These are phyloP conservation scores for Nitzschia inconspicua DNA, from an alignment of 108 stramenopile species.

Conservation along the genomic window DNA sequence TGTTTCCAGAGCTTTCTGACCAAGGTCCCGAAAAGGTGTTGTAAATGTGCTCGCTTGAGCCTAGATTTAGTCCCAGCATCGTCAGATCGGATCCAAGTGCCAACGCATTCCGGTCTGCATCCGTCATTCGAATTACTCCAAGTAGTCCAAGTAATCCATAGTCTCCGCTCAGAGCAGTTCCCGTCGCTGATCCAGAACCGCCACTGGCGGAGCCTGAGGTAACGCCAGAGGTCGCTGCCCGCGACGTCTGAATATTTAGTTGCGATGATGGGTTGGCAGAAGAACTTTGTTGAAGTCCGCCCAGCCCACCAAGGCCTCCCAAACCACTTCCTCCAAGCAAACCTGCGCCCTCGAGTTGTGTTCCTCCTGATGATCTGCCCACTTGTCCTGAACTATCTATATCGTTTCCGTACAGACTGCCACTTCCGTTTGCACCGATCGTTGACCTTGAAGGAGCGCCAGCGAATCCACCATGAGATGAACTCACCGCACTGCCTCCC, in stretches of 20 bases:
- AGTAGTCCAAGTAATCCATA: constrained; percentile 93
- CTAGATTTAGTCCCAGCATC: constrained; percentile 92
- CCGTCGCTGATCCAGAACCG: constrained; percentile 40
- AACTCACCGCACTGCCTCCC: constrained; percentile 16
- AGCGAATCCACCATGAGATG: constrained; percentile 21
- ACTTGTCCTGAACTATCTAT: constrained; percentile 12
- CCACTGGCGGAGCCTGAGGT: constrained; percentile 28
- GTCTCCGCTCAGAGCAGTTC: constrained; percentile 80
- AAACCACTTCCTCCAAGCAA: constrained; percentile 35
- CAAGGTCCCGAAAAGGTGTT: constrained; percentile 93
- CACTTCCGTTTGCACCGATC: constrained; percentile 5
- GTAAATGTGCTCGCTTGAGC: constrained; percentile 89
- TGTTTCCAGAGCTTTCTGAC: constrained; percentile 72
- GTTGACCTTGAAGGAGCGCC: constrained; percentile 16
- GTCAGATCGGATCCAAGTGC: constrained; percentile 96
- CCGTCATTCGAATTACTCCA: constrained; percentile 94
- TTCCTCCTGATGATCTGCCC: not conserved
- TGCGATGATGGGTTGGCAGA: constrained; percentile 9
- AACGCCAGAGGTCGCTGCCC: constrained; percentile 25
- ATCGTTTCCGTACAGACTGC: constrained; percentile 26
- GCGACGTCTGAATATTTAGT: constrained; percentile 3
- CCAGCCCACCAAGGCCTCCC: constrained; percentile 30
- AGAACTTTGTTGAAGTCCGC: constrained; percentile 19
- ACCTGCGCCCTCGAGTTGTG: constrained; percentile 35
- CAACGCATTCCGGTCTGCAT: constrained; percentile 90